Base-by-base conservation (phyloP, 1,284 basidiomycete genomes). In the Puccinia hordei region DNA sequence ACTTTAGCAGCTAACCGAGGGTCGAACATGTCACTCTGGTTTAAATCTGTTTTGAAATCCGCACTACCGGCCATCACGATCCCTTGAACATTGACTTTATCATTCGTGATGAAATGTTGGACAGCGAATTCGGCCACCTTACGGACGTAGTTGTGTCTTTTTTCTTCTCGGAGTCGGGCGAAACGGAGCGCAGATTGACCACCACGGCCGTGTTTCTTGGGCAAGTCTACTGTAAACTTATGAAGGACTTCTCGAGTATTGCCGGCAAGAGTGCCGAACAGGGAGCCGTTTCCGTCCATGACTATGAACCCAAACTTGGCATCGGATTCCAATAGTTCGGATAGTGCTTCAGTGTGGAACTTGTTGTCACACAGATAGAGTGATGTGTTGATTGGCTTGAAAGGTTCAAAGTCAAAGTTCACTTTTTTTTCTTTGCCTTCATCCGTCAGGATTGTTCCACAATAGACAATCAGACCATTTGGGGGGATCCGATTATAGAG, bases 181-280 rank as follows among this genome's bases (percentile, higher is more conserved):
- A 99, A 99, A 93, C 97, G 97, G 76, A 99, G 89, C 41, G 97
- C 97, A 81, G 97, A 99, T 87, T 99, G 97, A 88, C 97, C 97
- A 91, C 97, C 97, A 90, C 97, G 96, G 24, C 84, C 84, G 82
- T 99, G 97, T 89, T 99, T 99, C 89, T 99, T 99, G 73, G 97
- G 97, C 27, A 99, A 89, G 87, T 99, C 97, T 85, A 99, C 97
- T 51, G 92, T 95, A 88, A 99, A 97, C 87, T 99, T 99, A 88
- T 99, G 95, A 81, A 98, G 89, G 75, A 99, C 90, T 82, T 98
- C 95, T 83, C 97, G 93, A 27, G 97, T 98, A 88, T 99, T 99
- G 76, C 97, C 97, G 0, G 95, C 91, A 68, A 99, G 90, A 3
- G 93, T 94, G 82, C 97, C 97, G 83, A 98, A 99, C 63, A 99